These are phyloP conservation scores for Mycotypha africana DNA, from an alignment of 371 early-diverging fungal genomes.

Conservation along the genomic window DNA sequence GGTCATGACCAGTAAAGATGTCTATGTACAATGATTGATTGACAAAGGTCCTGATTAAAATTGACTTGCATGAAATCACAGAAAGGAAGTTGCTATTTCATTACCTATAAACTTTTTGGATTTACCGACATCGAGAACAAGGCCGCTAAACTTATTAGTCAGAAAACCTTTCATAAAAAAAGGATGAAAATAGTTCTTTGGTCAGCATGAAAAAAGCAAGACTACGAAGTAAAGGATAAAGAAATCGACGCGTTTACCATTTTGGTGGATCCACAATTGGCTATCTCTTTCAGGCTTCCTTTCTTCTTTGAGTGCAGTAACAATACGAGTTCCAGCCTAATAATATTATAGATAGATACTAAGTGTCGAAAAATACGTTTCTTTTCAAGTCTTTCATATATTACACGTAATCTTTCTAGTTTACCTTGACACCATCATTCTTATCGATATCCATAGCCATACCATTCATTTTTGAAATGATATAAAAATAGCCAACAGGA, in stretches of 20 bases:
- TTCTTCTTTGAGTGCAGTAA: slow-evolving; percentile 13
- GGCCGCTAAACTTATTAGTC: slow-evolving; percentile 36
- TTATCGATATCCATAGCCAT: slow-evolving; percentile 30
- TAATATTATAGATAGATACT: slow-evolving; percentile 2
- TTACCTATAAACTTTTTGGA: slow-evolving; percentile 39
- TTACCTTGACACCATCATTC: slow-evolving; percentile 16
- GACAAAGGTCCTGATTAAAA: too few species aligned
- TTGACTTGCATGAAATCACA: too few species aligned
- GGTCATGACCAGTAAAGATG: slow-evolving; percentile 33
- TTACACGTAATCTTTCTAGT: neutral
- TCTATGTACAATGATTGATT: too few species aligned
- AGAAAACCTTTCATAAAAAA: slow-evolving; percentile 40
- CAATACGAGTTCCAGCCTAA: slow-evolving; percentile 16
- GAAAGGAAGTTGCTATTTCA: neutral
- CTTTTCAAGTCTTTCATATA: neutral
- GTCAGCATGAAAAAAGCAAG: too few species aligned
- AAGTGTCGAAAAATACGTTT: neutral
- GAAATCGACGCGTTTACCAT: too few species aligned
- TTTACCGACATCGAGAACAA: slow-evolving; percentile 34
- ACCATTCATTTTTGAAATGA: slow-evolving; percentile 32
- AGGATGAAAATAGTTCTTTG: too few species aligned
- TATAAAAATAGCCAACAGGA: slow-evolving; percentile 41
- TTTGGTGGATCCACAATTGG: slow-evolving; percentile 27
- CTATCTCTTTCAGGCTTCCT: slow-evolving; percentile 16
- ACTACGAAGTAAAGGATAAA: too few species aligned